Percentiles rank a stretch among this genome's conserved stretches.
These are phyloP conservation scores for Trapa incisa DNA, from an alignment of 345 rosid species.

Conservation along the genomic window DNA sequence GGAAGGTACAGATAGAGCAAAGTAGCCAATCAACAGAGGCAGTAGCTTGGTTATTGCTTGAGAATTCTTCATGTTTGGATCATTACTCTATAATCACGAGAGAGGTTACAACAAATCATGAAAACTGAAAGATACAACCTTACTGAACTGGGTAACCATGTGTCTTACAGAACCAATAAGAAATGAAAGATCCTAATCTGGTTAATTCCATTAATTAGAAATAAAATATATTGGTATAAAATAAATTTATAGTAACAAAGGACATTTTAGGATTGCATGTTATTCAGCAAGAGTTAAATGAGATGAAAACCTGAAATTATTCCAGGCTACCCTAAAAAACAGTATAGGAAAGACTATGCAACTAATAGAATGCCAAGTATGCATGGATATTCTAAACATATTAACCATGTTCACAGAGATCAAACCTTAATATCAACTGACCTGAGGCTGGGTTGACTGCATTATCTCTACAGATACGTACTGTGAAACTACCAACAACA, in stretches of 20 bases:
- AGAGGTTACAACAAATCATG: not conserved
- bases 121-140: not conserved
- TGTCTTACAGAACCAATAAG: not conserved
- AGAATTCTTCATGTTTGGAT: conserved; percentile 81
- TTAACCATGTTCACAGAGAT: not conserved
- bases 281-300: not conserved
- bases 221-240: not conserved
- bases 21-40: conserved; percentile 86
- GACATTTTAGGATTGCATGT: not conserved
- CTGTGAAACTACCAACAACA: conserved; percentile 59
- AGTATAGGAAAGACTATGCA: not conserved
- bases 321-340: not conserved
- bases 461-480: conserved; percentile 76
- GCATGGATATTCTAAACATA: not conserved
- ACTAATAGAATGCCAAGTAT: not conserved
- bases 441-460: conserved; percentile 93
- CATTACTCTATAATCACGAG: conserved; percentile 42
- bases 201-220: not conserved
- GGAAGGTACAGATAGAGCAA: conserved; percentile 95
- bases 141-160: no score
- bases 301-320: not conserved
- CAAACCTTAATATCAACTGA: conserved; percentile 9
- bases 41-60: conserved; percentile 74
- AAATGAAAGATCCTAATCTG: not conserved
- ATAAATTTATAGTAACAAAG: not conserved